phyloP scores from a whole-genome alignment of 2,329 filamentous ascomycete genomes.

The Aspergillus luchuensis region DNA sequence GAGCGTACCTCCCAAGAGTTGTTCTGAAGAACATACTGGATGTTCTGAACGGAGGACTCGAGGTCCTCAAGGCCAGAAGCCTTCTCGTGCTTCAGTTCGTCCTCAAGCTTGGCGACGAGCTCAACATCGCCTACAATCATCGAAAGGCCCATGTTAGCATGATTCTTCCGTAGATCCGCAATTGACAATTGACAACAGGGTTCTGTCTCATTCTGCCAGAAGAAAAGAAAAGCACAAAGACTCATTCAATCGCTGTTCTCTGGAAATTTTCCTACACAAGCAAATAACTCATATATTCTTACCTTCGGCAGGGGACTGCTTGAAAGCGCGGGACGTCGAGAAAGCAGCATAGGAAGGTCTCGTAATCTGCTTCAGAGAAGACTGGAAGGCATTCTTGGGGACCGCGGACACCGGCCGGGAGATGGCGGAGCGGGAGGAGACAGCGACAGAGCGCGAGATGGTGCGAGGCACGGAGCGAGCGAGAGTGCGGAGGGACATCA shows the following conservation, averaged over 20 bases:
- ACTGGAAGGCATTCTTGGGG: constrained; percentile 54
- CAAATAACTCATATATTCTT: constrained; percentile 18
- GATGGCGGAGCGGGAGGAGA: constrained; percentile 49
- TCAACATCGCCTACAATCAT: constrained; percentile 65
- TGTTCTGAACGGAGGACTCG: constrained; percentile 80
- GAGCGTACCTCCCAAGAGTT: constrained; percentile 71
- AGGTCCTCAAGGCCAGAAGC: constrained; percentile 74
- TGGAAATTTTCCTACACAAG: background rate
- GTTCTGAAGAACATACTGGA: constrained; percentile 87
- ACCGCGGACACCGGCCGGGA: constrained; percentile 51
- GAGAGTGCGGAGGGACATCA: constrained; percentile 70
- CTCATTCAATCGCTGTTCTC: background rate
- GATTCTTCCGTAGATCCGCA: background rate
- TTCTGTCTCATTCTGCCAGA: background rate
- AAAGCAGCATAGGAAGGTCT: constrained; percentile 49
- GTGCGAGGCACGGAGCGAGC: constrained; percentile 68
- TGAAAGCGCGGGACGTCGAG: constrained; percentile 47
- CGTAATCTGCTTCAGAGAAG: constrained; percentile 49
- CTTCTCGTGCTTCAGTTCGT: constrained; percentile 80
- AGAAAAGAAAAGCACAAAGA: background rate
- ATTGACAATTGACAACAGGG: background rate
- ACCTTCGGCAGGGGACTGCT: constrained; percentile 52
- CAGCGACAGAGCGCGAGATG: constrained; percentile 58
- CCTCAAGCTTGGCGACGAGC: constrained; percentile 80
- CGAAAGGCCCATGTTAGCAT: constrained; percentile 7